A percentile compares a stretch with the other conserved stretches of the same genome.
Evolutionary conservation across 495 filamentous ascomycete genomes (phyloP).

Genomic region (Hyaloscypha variabilis): DNA sequence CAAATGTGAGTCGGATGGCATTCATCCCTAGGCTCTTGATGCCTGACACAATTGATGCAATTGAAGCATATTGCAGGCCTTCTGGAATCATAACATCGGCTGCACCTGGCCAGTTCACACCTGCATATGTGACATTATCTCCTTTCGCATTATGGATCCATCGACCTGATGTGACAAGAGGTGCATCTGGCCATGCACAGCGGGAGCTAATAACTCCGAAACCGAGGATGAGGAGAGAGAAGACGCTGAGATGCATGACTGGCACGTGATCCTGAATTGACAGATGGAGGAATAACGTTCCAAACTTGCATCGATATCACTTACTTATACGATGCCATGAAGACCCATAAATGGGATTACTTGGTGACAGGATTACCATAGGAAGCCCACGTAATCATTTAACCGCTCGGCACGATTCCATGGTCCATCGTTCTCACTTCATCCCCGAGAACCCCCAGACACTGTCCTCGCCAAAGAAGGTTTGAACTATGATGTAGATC

Average conservation of each 20-base stretch:
- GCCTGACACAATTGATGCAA: slow-evolving; percentile 39
- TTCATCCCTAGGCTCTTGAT: slow-evolving; percentile 46
- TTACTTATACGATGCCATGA: neutral
- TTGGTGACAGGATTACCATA: neutral
- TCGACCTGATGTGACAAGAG: slow-evolving; percentile 31
- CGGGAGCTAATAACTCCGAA: neutral
- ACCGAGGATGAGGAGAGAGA: neutral
- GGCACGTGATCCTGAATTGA: neutral
- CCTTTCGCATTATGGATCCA: slow-evolving; percentile 43
- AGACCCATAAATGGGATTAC: neutral
- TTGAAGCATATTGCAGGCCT: slow-evolving; percentile 44
- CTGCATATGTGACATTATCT: slow-evolving; percentile 41
- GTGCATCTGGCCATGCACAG: slow-evolving; percentile 16
- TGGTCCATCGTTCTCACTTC: too few relatives aligned
- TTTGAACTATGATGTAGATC: too few relatives aligned
- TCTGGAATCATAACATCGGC: slow-evolving; percentile 48
- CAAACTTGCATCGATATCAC: neutral
- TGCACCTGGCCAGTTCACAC: slow-evolving; percentile 50
- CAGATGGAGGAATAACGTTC: neutral
- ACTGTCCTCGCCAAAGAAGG: too few relatives aligned
- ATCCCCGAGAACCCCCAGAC: too few relatives aligned
- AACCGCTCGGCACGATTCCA: neutral
- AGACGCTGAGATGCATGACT: slow-evolving; percentile 12
- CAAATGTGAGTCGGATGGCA: slow-evolving; percentile 46
- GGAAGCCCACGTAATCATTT: neutral